Evolutionary conservation across 768 basidiomycete species (phyloP), one percentile per base, ranked within the genome.

Genomic region (Boletus sp.): DNA sequence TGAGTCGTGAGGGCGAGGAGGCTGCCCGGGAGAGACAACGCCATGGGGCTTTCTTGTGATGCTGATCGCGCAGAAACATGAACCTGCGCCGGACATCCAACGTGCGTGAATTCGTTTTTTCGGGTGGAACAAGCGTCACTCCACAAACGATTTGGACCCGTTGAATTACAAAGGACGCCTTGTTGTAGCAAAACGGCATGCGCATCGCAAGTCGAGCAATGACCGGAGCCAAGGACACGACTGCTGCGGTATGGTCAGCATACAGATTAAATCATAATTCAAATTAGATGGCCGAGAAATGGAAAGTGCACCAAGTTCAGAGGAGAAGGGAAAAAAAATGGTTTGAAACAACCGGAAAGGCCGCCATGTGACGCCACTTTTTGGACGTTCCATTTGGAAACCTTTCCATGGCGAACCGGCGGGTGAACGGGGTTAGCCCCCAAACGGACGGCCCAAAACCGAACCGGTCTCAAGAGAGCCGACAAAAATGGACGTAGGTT

Each of bases 301-400:
- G 45, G 42, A 33, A 23, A 37, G 39, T 3, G 8, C 17, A 35
- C 32, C 29, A 9, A 17, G 27, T 38, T 38, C 40, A 19, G 11
- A 46, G n/a, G 7, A 17, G 17, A 11, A 33, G n/a, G n/a, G 19
- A 25, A 23, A 41, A 45, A 51, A 42, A 45, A 41, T 2, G 19
- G 32, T 4, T 47, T 2, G 42, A 21, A 21, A 44, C 21, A 9
- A 35, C 15, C 30, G 9, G 2, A 1, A 47, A 14, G 33, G 47
- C 54, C 60, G 50, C 50, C 17, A 40, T 59, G 55, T 30, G n/a
- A n/a, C 46, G 30, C 59, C 46, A 41, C 30, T 13, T 43, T 29
- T 41, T 32, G 30, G 30, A 34, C 7, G 47, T 65, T 68, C 64
- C 19, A 59, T 65, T 40, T 50, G 55, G 66, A 68, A 67, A 41